Base-by-base conservation (phyloP, 495 filamentous ascomycete genomes). In the Letharia columbiana region DNA sequence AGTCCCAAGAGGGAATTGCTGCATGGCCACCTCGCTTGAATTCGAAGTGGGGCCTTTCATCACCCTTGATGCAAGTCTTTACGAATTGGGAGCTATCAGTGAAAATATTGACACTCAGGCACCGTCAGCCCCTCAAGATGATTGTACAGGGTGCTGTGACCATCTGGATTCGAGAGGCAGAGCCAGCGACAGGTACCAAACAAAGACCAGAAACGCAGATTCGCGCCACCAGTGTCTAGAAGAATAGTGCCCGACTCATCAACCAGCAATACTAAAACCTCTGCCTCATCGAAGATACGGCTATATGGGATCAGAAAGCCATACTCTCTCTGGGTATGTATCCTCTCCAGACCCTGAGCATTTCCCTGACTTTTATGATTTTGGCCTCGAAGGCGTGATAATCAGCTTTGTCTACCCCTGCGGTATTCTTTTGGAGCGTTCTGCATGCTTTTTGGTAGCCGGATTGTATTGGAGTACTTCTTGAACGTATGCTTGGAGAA, bases 251-350 rank as follows among this genome's bases (percentile, higher is more conserved):
- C 0, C 31, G 17, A 65, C 49, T 2, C 23, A 11, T 47, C 60
- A 20, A 70, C 68, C 0, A 49, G 11, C 17, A 31, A 65, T 17
- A 66, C 68, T 4, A 66, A 66, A 2, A 31, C 65, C 39, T 70
- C 68, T 9, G 59, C 40, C 12, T 42, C 68, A 2, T 71, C 41
- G 63, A 66, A 20, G 49, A 71, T 37, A 66, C 63, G 11, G 56
- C 17, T 39, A 28, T 61, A 37, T 71, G 69, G 69, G 69, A 71
- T 35, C 66, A 56, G 49, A 71, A 68, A 33, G 60, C 69, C 0
- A 60, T 71, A 52, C 37, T 71, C 45, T 66, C 69, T 15, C 47
- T 71, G 12, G 52, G 52, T 56, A 56, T 17, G 52, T 35, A 33
- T 56, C 0, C 49, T 1, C 28, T 5, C 15, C 3, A 35, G 23